Base-by-base conservation (phyloP, 768 basidiomycete species). In the Brasilioporus rufonigricans region DNA sequence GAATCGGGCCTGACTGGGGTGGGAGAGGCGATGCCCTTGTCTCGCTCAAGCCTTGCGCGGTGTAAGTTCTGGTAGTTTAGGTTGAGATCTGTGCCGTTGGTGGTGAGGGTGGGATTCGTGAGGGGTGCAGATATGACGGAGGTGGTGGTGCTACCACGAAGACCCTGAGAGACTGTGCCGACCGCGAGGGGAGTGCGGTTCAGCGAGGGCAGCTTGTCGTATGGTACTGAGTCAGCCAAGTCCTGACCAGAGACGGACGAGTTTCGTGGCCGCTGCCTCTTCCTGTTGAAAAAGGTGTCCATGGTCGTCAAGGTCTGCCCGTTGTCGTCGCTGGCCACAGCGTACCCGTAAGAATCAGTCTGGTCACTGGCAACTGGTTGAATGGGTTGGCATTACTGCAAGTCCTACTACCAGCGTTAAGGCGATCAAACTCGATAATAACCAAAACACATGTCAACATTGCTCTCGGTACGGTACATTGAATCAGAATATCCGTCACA, bases 21-120 rank as follows among this genome's bases (percentile, higher is more conserved):
- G 48, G 59, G 54, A 62, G 62, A 55, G 35, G 64, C 57, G 51
- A 73, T 64, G 19, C 72, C 66, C 50, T 75, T 76, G 43, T 87
- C 85, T 55, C 84, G 73, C 50, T 87, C 88, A 24, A 69, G 66
- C 64, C 74, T 80, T 50, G 71, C 70, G 54, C 78, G 79, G 45
- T 78, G 76, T 62, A 82, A 68, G 23, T 79, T 74, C 59, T 57
- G 60, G 64, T 77, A 81, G 60, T 81, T 91, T 64, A 89, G 71
- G 59, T 89, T 91, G 64, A 89, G 73, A 57, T 89, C 87, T 11
- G 86, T 84, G 36, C 90, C 91, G 60, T 81, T 76, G 41, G 79
- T 56, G 2, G 89, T 89, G 52, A 92, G 81, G 13, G 84, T 83
- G 7, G 90, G 90, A 63, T 93, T 93, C 24, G 90, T 91, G 63